Conservation (phyloP, 768 basidiomycete species). For the Mycena amicta region DNA sequence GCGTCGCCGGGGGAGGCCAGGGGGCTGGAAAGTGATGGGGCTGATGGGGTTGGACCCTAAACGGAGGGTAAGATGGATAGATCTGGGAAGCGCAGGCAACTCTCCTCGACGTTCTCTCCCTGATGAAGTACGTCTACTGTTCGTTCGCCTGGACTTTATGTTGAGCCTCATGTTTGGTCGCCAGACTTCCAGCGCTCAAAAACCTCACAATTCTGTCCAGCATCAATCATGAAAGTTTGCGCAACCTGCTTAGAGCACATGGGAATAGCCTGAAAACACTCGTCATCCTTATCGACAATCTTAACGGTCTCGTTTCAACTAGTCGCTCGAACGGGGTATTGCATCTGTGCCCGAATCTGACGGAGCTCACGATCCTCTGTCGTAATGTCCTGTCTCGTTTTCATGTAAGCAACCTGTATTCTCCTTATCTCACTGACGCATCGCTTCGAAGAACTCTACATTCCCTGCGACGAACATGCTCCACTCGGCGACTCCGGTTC, state of each 20-base stretch:
- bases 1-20: no score
- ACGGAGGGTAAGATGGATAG: no score
- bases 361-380: not conserved
- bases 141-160: not conserved
- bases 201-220: not conserved
- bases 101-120: not conserved
- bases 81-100: not conserved
- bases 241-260: not conserved
- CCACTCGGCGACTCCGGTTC: no score
- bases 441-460: not conserved
- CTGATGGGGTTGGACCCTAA: no score
- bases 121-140: not conserved
- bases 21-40: no score
- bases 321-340: no score
- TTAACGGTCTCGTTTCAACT: not conserved
- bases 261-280: not conserved
- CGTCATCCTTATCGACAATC: not conserved
- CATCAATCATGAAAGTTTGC: not conserved
- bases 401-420: not conserved
- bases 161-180: not conserved
- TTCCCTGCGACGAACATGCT: no score
- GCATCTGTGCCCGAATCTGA: no score
- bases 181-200: not conserved
- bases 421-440: not conserved
- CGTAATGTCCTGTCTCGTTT: not conserved